phyloP scores from a whole-genome alignment of 2,329 filamentous ascomycete genomes.

The Cadophora sp. region DNA sequence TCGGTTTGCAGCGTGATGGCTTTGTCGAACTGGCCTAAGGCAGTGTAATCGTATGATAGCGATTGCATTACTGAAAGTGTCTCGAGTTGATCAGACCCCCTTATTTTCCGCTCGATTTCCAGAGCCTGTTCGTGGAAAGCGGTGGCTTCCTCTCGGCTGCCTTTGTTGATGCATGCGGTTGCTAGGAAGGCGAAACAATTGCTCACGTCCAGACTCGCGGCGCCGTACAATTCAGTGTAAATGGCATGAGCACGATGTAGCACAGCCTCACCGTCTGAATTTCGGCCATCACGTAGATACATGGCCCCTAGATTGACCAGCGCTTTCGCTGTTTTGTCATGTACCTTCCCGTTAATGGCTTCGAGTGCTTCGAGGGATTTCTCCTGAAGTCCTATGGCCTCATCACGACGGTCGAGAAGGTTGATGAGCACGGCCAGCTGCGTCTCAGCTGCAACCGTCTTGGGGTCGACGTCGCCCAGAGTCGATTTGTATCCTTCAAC shows the following conservation, averaged over 20 bases:
- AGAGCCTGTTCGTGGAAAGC: not conserved
- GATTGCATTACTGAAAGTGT: not conserved
- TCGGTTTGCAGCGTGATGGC: not conserved
- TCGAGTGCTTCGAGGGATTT: not conserved
- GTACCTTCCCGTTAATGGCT: not conserved
- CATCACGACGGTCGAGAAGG: not conserved
- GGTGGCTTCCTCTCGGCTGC: not conserved
- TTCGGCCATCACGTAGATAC: not conserved
- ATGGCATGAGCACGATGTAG: not conserved
- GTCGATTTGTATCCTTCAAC: not conserved
- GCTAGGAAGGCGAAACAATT: not conserved
- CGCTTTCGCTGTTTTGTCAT: not conserved
- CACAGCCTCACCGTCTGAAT: not conserved
- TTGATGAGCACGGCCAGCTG: not conserved
- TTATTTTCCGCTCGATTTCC: not conserved
- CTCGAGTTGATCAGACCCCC: not conserved
- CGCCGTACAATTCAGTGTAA: not conserved
- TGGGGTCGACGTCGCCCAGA: not conserved
- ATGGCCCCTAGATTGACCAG: not conserved
- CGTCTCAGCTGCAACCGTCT: not conserved
- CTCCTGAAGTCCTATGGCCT: conserved; percentile 3
- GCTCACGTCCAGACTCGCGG: not conserved
- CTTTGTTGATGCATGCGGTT: not conserved
- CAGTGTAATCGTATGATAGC: not conserved
- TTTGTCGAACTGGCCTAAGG: not conserved